Conservation (phyloP, 306 rosid species). For the Fragaria ananassa region DNA sequence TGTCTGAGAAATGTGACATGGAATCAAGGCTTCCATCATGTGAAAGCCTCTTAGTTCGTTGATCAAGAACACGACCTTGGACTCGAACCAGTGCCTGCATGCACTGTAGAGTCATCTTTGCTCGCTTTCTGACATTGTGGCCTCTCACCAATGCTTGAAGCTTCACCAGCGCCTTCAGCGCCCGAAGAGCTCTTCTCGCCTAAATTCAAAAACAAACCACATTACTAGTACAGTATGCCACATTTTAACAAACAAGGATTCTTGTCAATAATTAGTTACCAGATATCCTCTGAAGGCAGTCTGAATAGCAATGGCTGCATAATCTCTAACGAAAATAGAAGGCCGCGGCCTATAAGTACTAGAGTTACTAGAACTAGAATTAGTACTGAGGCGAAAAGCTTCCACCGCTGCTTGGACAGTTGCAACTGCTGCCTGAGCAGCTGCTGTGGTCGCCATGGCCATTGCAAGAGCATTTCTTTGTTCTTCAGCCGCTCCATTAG, state of each 20-base stretch:
- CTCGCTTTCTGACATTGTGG: slow-evolving; percentile 46
- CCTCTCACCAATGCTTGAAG: slow-evolving; percentile 63
- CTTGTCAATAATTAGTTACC: slow-evolving; percentile 17
- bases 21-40: slow-evolving; percentile 34
- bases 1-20: slow-evolving; percentile 22
- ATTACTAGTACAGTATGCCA: not conserved
- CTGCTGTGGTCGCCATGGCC: slow-evolving; percentile 41
- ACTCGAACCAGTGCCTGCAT: slow-evolving; percentile 56
- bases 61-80: slow-evolving; percentile 40
- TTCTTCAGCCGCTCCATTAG: slow-evolving; percentile 2
- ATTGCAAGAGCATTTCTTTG: slow-evolving; percentile 37
- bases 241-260: not conserved
- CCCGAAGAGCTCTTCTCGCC: slow-evolving; percentile 60
- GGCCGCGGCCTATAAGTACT: slow-evolving; percentile 23
- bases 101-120: slow-evolving; percentile 48
- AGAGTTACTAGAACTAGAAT: not conserved
- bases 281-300: slow-evolving; percentile 57
- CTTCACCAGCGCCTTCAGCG: slow-evolving; percentile 54
- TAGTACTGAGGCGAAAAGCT: slow-evolving; percentile 27
- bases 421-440: slow-evolving; percentile 46
- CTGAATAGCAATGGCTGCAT: slow-evolving; percentile 49
- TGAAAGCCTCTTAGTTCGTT: slow-evolving; percentile 37
- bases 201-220: slow-evolving; percentile 2
- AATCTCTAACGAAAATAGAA: slow-evolving; percentile 32
- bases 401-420: slow-evolving; percentile 45